phyloP scores from a whole-genome alignment of 2,329 filamentous ascomycete genomes.

The Pseudogymnoascus sp. region DNA sequence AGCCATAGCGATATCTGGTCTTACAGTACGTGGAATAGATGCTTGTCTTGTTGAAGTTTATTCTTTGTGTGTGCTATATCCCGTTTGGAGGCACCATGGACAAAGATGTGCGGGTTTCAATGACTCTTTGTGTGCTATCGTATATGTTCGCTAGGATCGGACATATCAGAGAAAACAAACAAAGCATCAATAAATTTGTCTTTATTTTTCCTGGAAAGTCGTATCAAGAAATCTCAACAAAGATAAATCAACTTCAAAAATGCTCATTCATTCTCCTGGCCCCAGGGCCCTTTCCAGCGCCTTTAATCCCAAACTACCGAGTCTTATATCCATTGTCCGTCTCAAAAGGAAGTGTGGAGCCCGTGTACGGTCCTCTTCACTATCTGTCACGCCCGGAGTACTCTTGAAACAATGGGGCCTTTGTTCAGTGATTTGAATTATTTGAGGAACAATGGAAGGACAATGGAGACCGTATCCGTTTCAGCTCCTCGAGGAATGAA shows the following conservation, averaged over 20 bases:
- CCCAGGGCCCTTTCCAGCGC: no score
- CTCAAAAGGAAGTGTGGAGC: not conserved
- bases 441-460: not conserved
- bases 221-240: not conserved
- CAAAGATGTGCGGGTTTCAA: not conserved
- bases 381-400: no score
- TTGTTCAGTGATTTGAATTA: not conserved
- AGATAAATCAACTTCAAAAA: not conserved
- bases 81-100: not conserved
- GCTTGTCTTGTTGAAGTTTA: not conserved
- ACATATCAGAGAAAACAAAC: not conserved
- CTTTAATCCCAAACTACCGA: not conserved
- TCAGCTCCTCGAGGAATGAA: not conserved
- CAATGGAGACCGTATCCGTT: not conserved
- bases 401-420: not conserved
- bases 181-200: not conserved
- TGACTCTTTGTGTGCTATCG: not conserved
- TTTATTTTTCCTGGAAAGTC: not conserved
- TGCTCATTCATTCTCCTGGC: not conserved
- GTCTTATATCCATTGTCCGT: not conserved
- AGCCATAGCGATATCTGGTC: constrained; percentile 20
- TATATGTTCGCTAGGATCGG: not conserved
- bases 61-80: not conserved
- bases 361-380: no score
- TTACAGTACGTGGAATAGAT: not conserved